Evolutionary conservation across 768 basidiomycete genomes (phyloP).

Genomic region (Crepidotus variabilis): DNA sequence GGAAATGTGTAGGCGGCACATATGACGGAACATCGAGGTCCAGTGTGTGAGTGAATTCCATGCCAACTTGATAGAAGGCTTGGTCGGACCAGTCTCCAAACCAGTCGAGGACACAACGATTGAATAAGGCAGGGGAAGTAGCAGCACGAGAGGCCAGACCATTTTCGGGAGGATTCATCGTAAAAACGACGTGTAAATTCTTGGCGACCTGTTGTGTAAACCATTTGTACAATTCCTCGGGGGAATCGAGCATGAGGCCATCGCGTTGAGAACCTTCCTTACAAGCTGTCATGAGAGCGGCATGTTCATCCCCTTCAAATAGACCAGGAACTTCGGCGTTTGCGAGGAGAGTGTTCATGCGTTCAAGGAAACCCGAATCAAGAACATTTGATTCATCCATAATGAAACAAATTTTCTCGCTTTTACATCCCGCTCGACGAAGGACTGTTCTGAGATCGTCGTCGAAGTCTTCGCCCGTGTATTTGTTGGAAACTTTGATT

Average conservation of each 20-base stretch:
- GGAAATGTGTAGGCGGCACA: slow-evolving; percentile 77
- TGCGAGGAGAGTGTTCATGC: slow-evolving; percentile 99
- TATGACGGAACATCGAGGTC: slow-evolving; percentile 89
- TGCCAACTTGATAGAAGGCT: slow-evolving; percentile 96
- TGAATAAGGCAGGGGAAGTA: slow-evolving; percentile 97
- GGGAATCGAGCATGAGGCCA: slow-evolving; percentile 96
- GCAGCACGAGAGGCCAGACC: slow-evolving; percentile 94
- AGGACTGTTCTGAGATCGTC: slow-evolving; percentile 95
- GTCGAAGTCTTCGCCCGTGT: slow-evolving; percentile 97
- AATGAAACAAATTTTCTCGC: slow-evolving; percentile 99
- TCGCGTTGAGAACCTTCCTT: slow-evolving; percentile 99
- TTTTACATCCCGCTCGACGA: slow-evolving; percentile 94
- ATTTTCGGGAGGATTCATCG: slow-evolving; percentile 97
- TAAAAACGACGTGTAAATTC: slow-evolving; percentile 98
- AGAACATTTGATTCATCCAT: slow-evolving; percentile 99
- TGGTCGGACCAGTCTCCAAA: slow-evolving; percentile 99
- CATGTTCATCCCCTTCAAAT: slow-evolving; percentile 99
- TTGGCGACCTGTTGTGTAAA: slow-evolving; percentile 98
- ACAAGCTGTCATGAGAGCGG: slow-evolving; percentile 97
- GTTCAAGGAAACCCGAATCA: slow-evolving; percentile 96
- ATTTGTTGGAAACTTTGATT: slow-evolving; percentile 99
- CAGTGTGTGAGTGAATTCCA: slow-evolving; percentile 92
- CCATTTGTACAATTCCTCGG: slow-evolving; percentile 97
- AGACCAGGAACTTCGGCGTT: slow-evolving; percentile 99
- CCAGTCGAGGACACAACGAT: slow-evolving; percentile 99